phyloP scores from a whole-genome alignment of 2,329 filamentous ascomycete genomes.

The Cladosporium velox region DNA sequence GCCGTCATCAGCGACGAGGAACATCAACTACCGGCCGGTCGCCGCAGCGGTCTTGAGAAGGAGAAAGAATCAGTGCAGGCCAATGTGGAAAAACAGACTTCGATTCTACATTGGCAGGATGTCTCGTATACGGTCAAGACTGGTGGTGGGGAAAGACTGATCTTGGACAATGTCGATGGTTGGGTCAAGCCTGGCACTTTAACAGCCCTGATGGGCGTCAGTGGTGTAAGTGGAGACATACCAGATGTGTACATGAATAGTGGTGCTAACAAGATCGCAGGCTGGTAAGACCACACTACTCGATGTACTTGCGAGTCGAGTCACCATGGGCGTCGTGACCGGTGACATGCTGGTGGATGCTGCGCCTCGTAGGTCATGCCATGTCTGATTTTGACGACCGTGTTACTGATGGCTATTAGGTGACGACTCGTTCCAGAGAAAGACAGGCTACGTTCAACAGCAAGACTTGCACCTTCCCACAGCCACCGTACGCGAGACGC shows the following conservation, averaged over 20 bases:
- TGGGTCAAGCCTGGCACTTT: slow-evolving; percentile 60
- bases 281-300: slow-evolving; percentile 65
- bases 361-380: slow-evolving; percentile 49
- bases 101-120: slow-evolving; percentile 67
- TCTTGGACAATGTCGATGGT: slow-evolving; percentile 57
- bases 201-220: slow-evolving; percentile 46
- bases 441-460: slow-evolving; percentile 68
- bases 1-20: slow-evolving; percentile 44
- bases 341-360: slow-evolving; percentile 69
- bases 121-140: slow-evolving; percentile 58
- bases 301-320: slow-evolving; percentile 59
- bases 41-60: slow-evolving; percentile 29
- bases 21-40: slow-evolving; percentile 37
- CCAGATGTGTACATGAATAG: too few relatives aligned
- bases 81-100: slow-evolving; percentile 63
- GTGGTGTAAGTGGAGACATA: slow-evolving; percentile 37
- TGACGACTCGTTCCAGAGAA: slow-evolving; percentile 57
- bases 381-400: neutral
- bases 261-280: slow-evolving; percentile 47
- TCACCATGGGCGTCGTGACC: slow-evolving; percentile 63
- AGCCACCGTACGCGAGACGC: slow-evolving; percentile 57
- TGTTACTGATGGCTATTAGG: neutral
- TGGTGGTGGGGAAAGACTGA: slow-evolving; percentile 52
- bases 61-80: slow-evolving; percentile 40
- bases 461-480: slow-evolving; percentile 63